Percentiles rank a stretch among this genome's conserved stretches.
Conservation (phyloP, 1,284 basidiomycete species). For the Ceratobasidium theobromae region DNA sequence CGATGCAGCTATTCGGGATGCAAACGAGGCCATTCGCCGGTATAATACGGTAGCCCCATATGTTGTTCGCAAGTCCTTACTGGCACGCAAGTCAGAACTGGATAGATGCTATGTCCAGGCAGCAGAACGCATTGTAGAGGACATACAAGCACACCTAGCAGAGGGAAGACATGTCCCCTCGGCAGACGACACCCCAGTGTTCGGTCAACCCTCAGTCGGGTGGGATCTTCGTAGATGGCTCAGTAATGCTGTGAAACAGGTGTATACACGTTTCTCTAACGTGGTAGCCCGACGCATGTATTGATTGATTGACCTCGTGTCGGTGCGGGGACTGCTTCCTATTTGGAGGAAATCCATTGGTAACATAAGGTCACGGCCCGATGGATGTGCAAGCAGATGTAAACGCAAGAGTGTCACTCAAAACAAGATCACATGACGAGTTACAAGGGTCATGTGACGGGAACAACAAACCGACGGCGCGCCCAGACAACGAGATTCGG, state of each 20-base stretch:
- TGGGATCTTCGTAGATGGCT: slow-evolving; percentile 1
- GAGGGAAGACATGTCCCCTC: background rate
- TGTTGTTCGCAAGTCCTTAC: slow-evolving; percentile 63
- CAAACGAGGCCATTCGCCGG: slow-evolving; percentile 73
- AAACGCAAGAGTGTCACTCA: background rate
- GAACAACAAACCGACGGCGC: background rate
- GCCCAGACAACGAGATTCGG: background rate
- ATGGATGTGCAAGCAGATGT: slow-evolving; percentile 6
- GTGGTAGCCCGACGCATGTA: slow-evolving; percentile 17
- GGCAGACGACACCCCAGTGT: background rate
- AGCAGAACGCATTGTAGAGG: slow-evolving; percentile 37
- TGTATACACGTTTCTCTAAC: slow-evolving; percentile 28
- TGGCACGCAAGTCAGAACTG: slow-evolving; percentile 60
- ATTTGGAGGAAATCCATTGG: slow-evolving; percentile 9
- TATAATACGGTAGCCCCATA: slow-evolving; percentile 82
- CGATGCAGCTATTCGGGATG: slow-evolving; percentile 62
- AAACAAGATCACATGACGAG: slow-evolving; percentile 13
- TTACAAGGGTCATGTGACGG: background rate
- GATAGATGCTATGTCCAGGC: slow-evolving; percentile 56
- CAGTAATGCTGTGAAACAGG: slow-evolving; percentile 16
- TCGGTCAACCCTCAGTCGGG: background rate
- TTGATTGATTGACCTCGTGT: slow-evolving; percentile 21
- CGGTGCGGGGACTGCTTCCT: background rate
- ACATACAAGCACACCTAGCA: slow-evolving; percentile 11
- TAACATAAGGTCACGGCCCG: background rate